Conservation (phyloP, 1,284 basidiomycete genomes). For the Cystobasidium pallidum region DNA sequence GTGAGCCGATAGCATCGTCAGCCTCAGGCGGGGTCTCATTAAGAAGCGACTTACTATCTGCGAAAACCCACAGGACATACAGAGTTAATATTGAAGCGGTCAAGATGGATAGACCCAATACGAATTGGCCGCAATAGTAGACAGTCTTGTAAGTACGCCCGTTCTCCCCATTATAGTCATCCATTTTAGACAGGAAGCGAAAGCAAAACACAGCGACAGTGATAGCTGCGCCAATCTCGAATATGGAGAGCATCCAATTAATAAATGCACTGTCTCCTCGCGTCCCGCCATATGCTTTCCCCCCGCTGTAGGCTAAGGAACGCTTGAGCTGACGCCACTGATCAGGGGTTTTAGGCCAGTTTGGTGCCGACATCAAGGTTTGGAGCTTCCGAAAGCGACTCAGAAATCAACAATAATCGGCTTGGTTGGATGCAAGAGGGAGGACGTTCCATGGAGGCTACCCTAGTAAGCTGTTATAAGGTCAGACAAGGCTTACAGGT, state of each 20-base stretch:
- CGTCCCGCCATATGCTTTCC: slow-evolving; percentile 8
- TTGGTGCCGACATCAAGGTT: too few relatives aligned
- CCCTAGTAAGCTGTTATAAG: too few relatives aligned
- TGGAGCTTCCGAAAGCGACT: too few relatives aligned
- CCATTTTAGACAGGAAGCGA: neutral
- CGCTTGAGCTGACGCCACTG: neutral
- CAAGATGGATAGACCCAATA: slow-evolving; percentile 10
- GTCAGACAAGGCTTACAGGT: too few relatives aligned
- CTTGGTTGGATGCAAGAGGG: too few relatives aligned
- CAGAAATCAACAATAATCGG: too few relatives aligned
- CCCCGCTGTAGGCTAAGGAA: neutral
- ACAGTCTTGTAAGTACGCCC: neutral
- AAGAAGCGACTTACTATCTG: slow-evolving; percentile 3
- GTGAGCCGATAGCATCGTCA: neutral
- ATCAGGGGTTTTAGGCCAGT: too few relatives aligned
- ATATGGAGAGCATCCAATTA: slow-evolving; percentile 19
- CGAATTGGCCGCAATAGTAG: slow-evolving; percentile 13
- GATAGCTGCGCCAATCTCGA: slow-evolving; percentile 9
- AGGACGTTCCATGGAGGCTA: too few relatives aligned
- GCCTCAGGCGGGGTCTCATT: neutral
- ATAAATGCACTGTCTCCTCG: slow-evolving; percentile 18
- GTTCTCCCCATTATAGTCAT: neutral
- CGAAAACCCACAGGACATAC: slow-evolving; percentile 31
- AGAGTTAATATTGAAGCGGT: neutral
- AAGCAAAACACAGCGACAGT: slow-evolving; percentile 14